Evolutionary conservation across 1,284 basidiomycete species (phyloP).

Genomic region (Cryptococcus depauperatus): DNA sequence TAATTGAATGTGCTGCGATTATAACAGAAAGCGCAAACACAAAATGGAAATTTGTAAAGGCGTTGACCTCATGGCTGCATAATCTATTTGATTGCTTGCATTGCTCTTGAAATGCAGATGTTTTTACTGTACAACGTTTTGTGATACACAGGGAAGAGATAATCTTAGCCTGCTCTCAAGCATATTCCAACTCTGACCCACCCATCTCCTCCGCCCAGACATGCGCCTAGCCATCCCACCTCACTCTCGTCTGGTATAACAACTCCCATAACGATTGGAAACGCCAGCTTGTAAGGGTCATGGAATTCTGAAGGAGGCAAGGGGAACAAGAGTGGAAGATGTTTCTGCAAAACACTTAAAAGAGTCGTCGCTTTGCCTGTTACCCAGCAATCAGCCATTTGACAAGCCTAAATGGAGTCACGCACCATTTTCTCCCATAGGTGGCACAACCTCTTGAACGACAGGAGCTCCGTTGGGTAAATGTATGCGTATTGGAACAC

Average conservation of each 20-base stretch:
- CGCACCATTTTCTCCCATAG: conserved; percentile 47
- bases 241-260: conserved; percentile 75
- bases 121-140: too few species aligned
- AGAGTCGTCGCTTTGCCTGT: conserved; percentile 48
- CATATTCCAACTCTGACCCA: conserved; percentile 85
- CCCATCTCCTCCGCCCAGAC: conserved; percentile 83
- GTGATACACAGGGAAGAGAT: too few species aligned
- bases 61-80: too few species aligned
- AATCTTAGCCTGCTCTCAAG: conserved; percentile 40
- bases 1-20: too few species aligned
- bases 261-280: conserved; percentile 78
- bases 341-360: conserved; percentile 36
- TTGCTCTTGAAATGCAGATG: too few species aligned
- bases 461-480: conserved; percentile 78
- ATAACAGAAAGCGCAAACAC: too few species aligned
- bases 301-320: conserved; percentile 1
- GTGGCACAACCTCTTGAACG: conserved; percentile 77
- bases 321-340: conserved; percentile 49
- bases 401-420: not conserved
- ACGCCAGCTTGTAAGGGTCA: conserved; percentile 42
- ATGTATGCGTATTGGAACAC: conserved; percentile 80
- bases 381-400: not conserved
- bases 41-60: too few species aligned
- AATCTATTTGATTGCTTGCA: too few species aligned
- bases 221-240: conserved; percentile 84